Percentiles rank a stretch among this genome's conserved stretches.
Conservation (phyloP, 257 asterid genomes). For the Petrea volubilis region DNA sequence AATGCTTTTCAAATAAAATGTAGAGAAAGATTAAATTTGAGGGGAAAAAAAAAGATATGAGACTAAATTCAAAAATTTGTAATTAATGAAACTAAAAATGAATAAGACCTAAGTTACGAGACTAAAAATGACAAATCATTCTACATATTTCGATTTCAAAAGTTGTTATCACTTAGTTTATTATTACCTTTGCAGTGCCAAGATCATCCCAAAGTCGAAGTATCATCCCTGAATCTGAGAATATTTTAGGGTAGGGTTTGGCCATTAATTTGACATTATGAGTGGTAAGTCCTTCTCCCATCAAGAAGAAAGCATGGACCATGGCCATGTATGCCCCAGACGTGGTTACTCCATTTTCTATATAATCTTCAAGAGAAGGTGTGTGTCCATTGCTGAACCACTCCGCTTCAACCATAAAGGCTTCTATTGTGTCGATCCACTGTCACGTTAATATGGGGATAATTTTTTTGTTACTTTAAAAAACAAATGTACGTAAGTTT, state of each 20-base stretch:
- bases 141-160: no score
- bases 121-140: no score
- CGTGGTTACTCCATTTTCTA: constrained; percentile 23
- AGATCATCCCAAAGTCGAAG: constrained; percentile 38
- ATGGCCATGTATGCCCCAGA: constrained; percentile 34
- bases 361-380: constrained; percentile 16
- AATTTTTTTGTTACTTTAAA: no score
- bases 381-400: constrained; percentile 21
- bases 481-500: no score
- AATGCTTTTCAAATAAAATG: no score
- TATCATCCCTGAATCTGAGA: constrained; percentile 25
- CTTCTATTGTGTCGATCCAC: constrained; percentile 27
- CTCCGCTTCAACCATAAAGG: constrained; percentile 26
- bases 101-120: no score
- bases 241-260: constrained; percentile 24
- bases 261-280: constrained; percentile 10
- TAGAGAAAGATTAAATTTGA: no score
- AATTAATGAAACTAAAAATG: no score
- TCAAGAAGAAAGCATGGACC: constrained; percentile 28
- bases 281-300: constrained; percentile 20
- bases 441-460: background rate
- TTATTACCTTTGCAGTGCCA: constrained; percentile 25
- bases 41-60: no score
- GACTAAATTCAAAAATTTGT: no score
- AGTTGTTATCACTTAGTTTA: background rate